Conservation (phyloP, 305 asterid genomes). For the Andrographis paniculata region DNA sequence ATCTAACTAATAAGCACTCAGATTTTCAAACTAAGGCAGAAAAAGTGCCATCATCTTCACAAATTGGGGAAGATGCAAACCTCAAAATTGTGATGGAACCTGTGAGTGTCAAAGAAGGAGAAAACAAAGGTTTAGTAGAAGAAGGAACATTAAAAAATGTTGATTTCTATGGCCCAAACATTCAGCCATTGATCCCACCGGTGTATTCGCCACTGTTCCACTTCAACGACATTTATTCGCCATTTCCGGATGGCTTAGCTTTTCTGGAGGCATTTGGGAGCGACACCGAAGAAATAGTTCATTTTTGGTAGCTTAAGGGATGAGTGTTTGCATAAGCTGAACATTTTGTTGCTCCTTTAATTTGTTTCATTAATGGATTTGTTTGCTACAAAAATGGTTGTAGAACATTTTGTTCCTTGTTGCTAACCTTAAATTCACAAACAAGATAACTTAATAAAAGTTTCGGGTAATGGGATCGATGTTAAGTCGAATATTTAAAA, state of each 20-base stretch:
- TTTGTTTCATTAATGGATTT: neutral
- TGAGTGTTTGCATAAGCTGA: no score
- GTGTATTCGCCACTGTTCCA: constrained; percentile 14
- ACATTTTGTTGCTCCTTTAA: no score
- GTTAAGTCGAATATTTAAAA: no score
- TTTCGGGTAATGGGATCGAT: no score
- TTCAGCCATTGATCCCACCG: neutral
- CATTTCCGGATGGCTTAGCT: constrained; percentile 26
- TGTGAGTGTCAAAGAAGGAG: constrained; percentile 1
- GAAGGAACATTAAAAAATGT: constrained; percentile 13
- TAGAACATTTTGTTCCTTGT: no score
- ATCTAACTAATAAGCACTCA: constrained; percentile 11
- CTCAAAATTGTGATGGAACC: neutral
- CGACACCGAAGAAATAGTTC: constrained; percentile 10
- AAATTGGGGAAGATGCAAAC: neutral
- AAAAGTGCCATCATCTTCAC: neutral
- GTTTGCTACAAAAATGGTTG: no score
- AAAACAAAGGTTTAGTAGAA: constrained; percentile 14
- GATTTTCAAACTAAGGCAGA: constrained; percentile 5
- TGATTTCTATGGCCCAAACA: constrained; percentile 5
- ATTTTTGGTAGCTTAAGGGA: constrained; percentile 3
- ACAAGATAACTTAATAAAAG: no score
- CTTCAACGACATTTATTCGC: constrained; percentile 23
- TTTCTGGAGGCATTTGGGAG: constrained; percentile 19
- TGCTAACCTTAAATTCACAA: no score